Evolutionary conservation across 2,329 filamentous ascomycete species (phyloP), one percentile per base, ranked within the genome.

Genomic region (Aspergillus niger): DNA sequence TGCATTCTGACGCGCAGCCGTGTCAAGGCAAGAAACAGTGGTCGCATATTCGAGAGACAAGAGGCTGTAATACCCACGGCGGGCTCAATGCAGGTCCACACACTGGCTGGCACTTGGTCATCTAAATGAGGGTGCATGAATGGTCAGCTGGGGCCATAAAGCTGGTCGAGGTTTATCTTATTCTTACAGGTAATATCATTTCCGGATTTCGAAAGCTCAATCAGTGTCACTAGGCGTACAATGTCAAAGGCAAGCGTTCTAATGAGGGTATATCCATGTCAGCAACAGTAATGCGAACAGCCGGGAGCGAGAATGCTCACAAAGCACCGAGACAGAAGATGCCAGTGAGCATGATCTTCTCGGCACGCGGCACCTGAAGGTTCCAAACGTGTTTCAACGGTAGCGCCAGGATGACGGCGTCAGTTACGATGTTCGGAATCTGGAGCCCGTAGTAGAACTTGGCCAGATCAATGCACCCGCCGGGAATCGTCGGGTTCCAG

Each of bases 81-180:
- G 8, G 69, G 66, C 32, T 74, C 70, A 38, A 73, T 70, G 56
- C 69, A 72, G 13, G 70, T 72, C 71, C 70, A 73, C n/a, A 72
- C 70, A 26, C 67, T 69, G 22, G 62, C 44, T 11, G 63, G 58
- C 15, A 71, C 67, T 66, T 73, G 66, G 38, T 63, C 68, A 28
- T 72, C 69, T 72, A 20, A 17, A 17, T 20, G 20, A 15, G 11
- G 2, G 8, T 11, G 10, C 8, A 41, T 39, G 1, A 3, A 5
- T n/a, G 2, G 13, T 22, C 17, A 43, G 24, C 13, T 1, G n/a
- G 11, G 22, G 3, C 4, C 28, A 30, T 30, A 3, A 8, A 11
- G 8, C 28, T 4, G 8, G 6, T n/a, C 17, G 1, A 49, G 17
- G n/a, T 7, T 8, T n/a, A 10, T 4, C 4, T 20, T 5, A 10